Evolutionary conservation across 176 grass and related monocot genomes (phyloP), one percentile per base, ranked within the genome.

Genomic region (Urochloa ruziziensis): DNA sequence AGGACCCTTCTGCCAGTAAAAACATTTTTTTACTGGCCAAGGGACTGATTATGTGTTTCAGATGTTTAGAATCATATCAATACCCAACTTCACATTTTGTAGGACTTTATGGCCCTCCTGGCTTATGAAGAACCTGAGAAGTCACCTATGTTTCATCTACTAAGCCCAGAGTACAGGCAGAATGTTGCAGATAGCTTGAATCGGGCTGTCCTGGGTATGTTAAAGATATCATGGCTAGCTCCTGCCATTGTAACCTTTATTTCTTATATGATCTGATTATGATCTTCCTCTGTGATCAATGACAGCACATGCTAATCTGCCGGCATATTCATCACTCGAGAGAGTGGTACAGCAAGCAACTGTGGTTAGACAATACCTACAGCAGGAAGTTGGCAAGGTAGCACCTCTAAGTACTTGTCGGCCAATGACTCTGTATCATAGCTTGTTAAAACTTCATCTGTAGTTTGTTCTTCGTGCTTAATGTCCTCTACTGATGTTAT

Each of bases 101-200:
- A 99, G 97, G 97, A 96, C 76, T 89, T 99, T 68, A 88, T 96
- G 83, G 91, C 93, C 32, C 88, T 99, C 30, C 80, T 99, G 80
- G 93, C 97, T 72, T 99, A 99, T 73, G 86, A 91, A 61, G 97
- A 96, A 37, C 97, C 97, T 58, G 93, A 99, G 84, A 99, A 91
- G 81, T 96, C 93, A 83, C 97, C 97, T 27, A 99, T 99, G 93
- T 99, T 99, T 80, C 78, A 94, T 94, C 86, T 95, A 77, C 82
- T 99, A 83, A 94, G 91, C 74, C 88, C 87, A 70, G 97, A 96
- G n/a, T 89, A 96, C 53, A 90, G 97, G 46, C 91, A 96, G 74
- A 90, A 86, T 71, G 83, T 99, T 49, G 91, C 93, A 72, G 97
- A 99, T 81, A 82, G 80, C 40, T 89, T 99, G 87, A 99, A 99